These are phyloP conservation scores for Bacidia rubella DNA, from an alignment of 495 filamentous ascomycete genomes.

Conservation along the genomic window DNA sequence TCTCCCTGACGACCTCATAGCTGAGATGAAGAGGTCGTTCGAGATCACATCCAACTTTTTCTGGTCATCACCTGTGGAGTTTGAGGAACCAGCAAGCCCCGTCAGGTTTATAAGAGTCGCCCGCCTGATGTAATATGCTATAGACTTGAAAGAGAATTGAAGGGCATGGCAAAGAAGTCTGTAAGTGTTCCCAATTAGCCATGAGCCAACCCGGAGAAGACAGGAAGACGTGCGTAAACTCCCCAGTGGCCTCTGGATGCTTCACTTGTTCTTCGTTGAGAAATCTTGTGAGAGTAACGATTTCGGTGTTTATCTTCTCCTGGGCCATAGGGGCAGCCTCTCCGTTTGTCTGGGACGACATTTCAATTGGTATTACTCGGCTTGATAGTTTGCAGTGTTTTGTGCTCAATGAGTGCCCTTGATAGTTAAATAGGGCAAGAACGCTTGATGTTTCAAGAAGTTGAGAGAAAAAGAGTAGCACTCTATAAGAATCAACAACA, in stretches of 20 bases:
- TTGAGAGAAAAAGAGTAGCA: not conserved
- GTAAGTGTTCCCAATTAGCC: not conserved
- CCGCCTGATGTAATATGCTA: constrained; percentile 97
- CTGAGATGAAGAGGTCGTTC: constrained; percentile 90
- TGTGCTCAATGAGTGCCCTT: not conserved
- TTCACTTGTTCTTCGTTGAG: constrained; percentile 91
- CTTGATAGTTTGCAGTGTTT: no score
- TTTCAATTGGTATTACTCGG: not conserved
- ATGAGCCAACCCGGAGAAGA: not conserved
- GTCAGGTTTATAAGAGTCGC: constrained; percentile 95
- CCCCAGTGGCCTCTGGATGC: constrained; percentile 87
- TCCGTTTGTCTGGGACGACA: constrained; percentile 17
- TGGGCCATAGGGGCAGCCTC: constrained; percentile 32
- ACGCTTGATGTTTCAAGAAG: not conserved
- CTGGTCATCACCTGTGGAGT: constrained; percentile 93
- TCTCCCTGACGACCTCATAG: constrained; percentile 84
- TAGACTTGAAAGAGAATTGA: constrained; percentile 98
- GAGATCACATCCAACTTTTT: constrained; percentile 99
- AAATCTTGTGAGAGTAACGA: constrained; percentile 87
- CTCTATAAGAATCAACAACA: not conserved
- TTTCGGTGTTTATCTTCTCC: constrained; percentile 86
- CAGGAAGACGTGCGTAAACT: constrained; percentile 71
- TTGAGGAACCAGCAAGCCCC: constrained; percentile 86
- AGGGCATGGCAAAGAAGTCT: constrained; percentile 93
- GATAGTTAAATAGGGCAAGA: not conserved